Conservation (phyloP, 1,139 yeast species). For the Insectozyma bohioensis region DNA sequence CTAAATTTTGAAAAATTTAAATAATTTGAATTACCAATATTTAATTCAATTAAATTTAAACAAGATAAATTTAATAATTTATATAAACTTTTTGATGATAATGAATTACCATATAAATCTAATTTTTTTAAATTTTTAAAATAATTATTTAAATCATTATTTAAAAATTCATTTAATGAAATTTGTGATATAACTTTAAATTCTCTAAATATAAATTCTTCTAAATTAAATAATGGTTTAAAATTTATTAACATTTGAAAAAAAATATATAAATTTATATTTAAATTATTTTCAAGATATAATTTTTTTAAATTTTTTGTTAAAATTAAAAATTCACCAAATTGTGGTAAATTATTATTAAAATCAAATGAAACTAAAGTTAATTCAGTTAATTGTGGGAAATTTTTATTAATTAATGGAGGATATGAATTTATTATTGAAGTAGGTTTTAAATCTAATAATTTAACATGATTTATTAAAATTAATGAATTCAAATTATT, state of each 20-base stretch:
- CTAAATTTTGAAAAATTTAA: slow-evolving; percentile 24
- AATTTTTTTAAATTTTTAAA: slow-evolving; percentile 20
- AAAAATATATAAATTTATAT: slow-evolving; percentile 28
- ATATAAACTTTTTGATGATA: slow-evolving; percentile 32
- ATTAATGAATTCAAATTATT: slow-evolving; percentile 20
- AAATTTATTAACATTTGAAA: slow-evolving; percentile 32
- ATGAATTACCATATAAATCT: slow-evolving; percentile 35
- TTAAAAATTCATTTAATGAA: slow-evolving; percentile 27
- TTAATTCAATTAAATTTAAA: slow-evolving; percentile 16
- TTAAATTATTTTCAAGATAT: slow-evolving; percentile 35
- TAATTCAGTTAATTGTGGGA: slow-evolving; percentile 27
- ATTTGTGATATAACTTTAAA: slow-evolving; percentile 14
- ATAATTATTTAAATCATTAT: slow-evolving; percentile 20
- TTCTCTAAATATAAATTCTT: slow-evolving; percentile 34
- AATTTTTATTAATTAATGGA: slow-evolving; percentile 19
- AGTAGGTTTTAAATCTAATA: slow-evolving; percentile 14
- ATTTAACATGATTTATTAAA: slow-evolving; percentile 29
- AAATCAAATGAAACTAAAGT: slow-evolving; percentile 35
- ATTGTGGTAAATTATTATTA: slow-evolving; percentile 23
- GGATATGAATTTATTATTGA: slow-evolving; percentile 19
- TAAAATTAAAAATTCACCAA: slow-evolving; percentile 30
- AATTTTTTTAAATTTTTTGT: slow-evolving; percentile 21
- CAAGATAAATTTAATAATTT: slow-evolving; percentile 28
- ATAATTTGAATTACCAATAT: slow-evolving; percentile 35
- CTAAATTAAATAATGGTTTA: slow-evolving; percentile 26